Conservation (phyloP, 164 flowering plant genomes). For the Pachysandra terminalis region DNA sequence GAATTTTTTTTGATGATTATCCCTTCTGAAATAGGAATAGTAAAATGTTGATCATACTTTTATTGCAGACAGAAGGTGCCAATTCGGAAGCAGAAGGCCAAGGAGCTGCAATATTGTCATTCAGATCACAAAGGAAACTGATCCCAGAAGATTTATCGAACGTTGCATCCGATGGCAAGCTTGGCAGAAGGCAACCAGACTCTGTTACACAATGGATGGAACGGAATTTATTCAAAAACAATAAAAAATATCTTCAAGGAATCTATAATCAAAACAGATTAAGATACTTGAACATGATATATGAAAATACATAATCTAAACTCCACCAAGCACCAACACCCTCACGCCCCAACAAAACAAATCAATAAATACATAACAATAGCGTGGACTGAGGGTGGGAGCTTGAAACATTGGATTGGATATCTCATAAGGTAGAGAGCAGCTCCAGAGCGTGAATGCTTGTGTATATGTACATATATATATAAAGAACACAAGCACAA, state of each 20-base stretch:
- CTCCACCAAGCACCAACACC: too few species aligned
- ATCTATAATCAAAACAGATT: background rate
- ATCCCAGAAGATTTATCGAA: conserved; percentile 67
- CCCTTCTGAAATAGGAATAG: too few species aligned
- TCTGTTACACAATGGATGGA: conserved; percentile 28
- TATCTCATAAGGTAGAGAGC: background rate
- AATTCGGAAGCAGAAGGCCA: conserved; percentile 69
- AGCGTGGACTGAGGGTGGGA: background rate
- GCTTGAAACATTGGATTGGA: background rate
- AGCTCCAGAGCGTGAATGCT: too few species aligned
- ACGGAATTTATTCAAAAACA: background rate
- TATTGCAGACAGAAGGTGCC: conserved; percentile 78
- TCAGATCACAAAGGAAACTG: conserved; percentile 89
- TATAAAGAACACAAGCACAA: too few species aligned
- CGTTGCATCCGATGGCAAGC: conserved; percentile 93
- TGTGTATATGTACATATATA: too few species aligned
- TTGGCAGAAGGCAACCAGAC: conserved; percentile 91
- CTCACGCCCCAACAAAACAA: too few species aligned
- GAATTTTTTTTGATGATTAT: background rate
- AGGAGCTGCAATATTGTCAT: conserved; percentile 96
- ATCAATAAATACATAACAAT: too few species aligned
- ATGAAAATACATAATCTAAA: too few species aligned
- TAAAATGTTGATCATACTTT: conserved; percentile 54
- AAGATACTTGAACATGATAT: background rate
- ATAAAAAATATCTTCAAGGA: background rate